Base-by-base conservation (phyloP, 2,329 filamentous ascomycete genomes). In the Reticulascus tulasneorum region DNA sequence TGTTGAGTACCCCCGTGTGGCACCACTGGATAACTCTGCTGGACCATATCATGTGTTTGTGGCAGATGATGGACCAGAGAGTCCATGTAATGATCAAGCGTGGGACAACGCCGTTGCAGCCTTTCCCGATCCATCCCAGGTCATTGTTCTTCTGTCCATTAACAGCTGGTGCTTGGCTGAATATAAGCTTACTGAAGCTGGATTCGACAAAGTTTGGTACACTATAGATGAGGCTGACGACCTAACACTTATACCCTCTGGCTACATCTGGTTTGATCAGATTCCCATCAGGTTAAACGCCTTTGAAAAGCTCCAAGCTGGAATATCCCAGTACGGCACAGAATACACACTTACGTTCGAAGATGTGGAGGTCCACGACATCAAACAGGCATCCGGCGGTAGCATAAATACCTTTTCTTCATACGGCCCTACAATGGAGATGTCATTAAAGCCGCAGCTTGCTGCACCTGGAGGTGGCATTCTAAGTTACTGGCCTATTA, bases 391-490 rank as follows among this genome's bases (percentile, higher is more conserved):
- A 9, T 37, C 38, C 6, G 35, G 38, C 8, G 23, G 35, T 16
- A 41, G 34, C 5, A 41, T 30, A 5, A 37, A 29, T 8, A 33
- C 22, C 24, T 41, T 33, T 4, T 41, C 38, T 9, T 33, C 38
- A 6, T 41, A 37, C 18, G 38, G 38, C 6, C 38, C 38, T 6
- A 41, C 38, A 2, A 33, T 40, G 38, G 38, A 41, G 25, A 41
- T 41, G 34, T 41, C 38, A 8, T 13, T 41, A 15, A 41, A 41
- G n/a, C 35, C 35, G 7, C 38, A 41, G 15, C 29, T 41, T 3
- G 37, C 35, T 11, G 38, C 38, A 20, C 35, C 38, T 4, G 38
- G 38, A 4, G 38, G 38, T 11, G 33, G 34, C 1, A 41, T 41
- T 21, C 38, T 41, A 7, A 38, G 35, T 13, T 37, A 29, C 3